Evolutionary conservation across 306 rosid genomes (phyloP).

Genomic region (Luffa acutangula): DNA sequence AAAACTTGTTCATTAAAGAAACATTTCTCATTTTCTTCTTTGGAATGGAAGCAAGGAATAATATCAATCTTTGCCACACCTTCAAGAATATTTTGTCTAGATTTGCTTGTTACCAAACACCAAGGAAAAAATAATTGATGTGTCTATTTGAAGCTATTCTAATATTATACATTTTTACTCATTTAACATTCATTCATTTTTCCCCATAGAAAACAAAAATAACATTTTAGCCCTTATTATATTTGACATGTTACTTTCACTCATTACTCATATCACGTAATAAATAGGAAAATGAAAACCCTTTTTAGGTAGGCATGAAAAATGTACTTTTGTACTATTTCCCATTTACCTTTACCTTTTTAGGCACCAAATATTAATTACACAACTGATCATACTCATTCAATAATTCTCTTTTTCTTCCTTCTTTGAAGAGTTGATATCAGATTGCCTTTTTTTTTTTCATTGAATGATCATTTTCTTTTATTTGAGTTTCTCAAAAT

Average conservation of each 20-base stretch:
- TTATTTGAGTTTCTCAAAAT: too few species aligned
- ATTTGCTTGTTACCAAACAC: neutral
- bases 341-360: neutral
- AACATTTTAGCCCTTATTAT: neutral
- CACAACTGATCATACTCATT: neutral
- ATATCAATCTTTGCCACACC: neutral
- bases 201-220: neutral
- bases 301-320: neutral
- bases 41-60: conserved; percentile 11
- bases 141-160: neutral
- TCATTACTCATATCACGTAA: conserved; percentile 8
- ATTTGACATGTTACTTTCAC: conserved; percentile 13
- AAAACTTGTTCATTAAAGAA: neutral
- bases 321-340: neutral
- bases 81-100: neutral
- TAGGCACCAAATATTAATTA: neutral
- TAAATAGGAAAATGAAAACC: conserved; percentile 10
- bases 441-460: neutral
- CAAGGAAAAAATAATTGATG: neutral
- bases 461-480: too few species aligned
- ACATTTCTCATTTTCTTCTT: neutral
- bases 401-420: neutral
- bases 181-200: neutral
- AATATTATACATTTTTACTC: neutral
- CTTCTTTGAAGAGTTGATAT: neutral